Evolutionary conservation across 352 stramenopile species (phyloP).

Genomic region (Phytophthora melonis): DNA sequence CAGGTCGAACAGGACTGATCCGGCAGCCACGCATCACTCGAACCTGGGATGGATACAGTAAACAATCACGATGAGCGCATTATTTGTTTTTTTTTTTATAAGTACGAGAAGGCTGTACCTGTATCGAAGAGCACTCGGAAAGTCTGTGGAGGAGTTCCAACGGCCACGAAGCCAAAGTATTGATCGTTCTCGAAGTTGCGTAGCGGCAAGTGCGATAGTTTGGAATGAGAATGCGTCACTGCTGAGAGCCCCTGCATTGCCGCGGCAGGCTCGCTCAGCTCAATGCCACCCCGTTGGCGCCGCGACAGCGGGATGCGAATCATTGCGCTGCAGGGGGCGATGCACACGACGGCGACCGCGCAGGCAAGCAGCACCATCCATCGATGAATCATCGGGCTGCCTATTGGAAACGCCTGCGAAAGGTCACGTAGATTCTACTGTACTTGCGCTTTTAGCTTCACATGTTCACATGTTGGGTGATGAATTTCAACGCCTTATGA

Average conservation of each 20-base stretch:
- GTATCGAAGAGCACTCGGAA: slow-evolving; percentile 34
- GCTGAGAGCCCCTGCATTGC: slow-evolving; percentile 3
- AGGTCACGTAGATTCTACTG: no score
- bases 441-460: no score
- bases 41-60: slow-evolving; percentile 23
- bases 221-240: not conserved
- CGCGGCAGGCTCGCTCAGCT: not conserved
- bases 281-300: not conserved
- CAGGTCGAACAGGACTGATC: slow-evolving; percentile 58
- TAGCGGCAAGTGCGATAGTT: slow-evolving; percentile 30
- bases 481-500: no score
- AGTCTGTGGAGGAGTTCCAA: slow-evolving; percentile 48
- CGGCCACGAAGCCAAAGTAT: slow-evolving; percentile 34
- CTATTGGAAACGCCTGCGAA: no score
- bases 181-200: slow-evolving; percentile 38
- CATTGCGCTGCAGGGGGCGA: not conserved
- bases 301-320: slow-evolving; percentile 8
- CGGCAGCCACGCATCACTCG: slow-evolving; percentile 50
- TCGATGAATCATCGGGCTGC: not conserved
- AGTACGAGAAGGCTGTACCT: not conserved
- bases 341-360: not conserved
- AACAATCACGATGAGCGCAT: not conserved
- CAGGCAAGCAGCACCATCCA: not conserved
- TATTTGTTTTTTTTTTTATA: not conserved
- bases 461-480: no score